A percentile compares a stretch with the other conserved stretches of the same genome.
Evolutionary conservation across 1,284 basidiomycete species (phyloP).

Genomic region (Naganishia sp.): DNA sequence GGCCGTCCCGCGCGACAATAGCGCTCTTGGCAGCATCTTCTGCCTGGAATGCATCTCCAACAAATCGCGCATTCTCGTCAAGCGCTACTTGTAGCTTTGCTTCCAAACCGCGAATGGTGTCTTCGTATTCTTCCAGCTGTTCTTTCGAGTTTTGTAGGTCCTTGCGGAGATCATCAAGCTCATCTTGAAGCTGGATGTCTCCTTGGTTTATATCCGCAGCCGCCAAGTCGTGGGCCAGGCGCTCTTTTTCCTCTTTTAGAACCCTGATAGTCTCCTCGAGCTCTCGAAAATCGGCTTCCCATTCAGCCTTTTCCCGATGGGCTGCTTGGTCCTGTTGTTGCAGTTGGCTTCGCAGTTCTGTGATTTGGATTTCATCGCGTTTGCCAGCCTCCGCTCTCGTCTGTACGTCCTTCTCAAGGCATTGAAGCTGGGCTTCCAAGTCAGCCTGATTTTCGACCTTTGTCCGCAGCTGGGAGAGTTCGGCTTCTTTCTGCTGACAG

Average conservation of each 20-base stretch:
- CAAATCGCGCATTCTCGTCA: conserved; percentile 16
- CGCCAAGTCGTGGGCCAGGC: neutral
- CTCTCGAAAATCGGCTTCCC: conserved; percentile 28
- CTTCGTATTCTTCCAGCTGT: conserved; percentile 26
- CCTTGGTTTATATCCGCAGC: neutral
- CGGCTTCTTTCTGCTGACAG: conserved; percentile 18
- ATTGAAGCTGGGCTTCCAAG: conserved; percentile 27
- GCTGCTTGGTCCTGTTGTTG: conserved; percentile 12
- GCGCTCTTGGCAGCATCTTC: conserved; percentile 22
- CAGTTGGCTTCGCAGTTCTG: conserved; percentile 25
- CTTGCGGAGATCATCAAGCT: conserved; percentile 16
- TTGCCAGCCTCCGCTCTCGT: conserved; percentile 2
- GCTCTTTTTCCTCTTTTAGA: conserved; percentile 14
- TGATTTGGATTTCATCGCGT: conserved; percentile 26
- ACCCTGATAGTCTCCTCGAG: conserved; percentile 27
- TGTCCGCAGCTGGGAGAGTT: conserved; percentile 8
- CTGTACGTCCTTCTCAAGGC: conserved; percentile 30
- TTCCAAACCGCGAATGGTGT: conserved; percentile 22
- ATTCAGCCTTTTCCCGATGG: conserved; percentile 23
- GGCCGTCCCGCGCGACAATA: neutral
- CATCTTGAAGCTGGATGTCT: conserved; percentile 7
- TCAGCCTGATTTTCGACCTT: neutral
- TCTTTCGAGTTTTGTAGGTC: conserved; percentile 21
- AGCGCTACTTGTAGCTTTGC: conserved; percentile 13
- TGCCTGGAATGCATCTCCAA: conserved; percentile 24